A percentile compares a stretch with the other conserved stretches of the same genome.
Conservation (phyloP, 305 asterid species). For the Solanum chacoense region DNA sequence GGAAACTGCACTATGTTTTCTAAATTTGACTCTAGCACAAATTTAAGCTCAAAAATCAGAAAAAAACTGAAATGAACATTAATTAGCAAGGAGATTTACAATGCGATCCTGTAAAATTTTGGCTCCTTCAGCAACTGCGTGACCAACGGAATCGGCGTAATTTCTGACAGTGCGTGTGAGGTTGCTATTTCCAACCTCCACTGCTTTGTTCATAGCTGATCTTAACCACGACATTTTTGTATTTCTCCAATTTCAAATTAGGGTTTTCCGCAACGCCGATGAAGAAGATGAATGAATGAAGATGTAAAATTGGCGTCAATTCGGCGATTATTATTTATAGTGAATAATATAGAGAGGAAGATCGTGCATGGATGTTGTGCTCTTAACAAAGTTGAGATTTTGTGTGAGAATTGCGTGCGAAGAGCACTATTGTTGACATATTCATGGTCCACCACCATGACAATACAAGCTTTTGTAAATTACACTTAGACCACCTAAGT, state of each 20-base stretch:
- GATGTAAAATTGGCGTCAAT: background rate
- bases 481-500: background rate
- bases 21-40: background rate
- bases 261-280: background rate
- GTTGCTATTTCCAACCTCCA: constrained; percentile 93
- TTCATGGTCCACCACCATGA: background rate
- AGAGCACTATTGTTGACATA: background rate
- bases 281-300: background rate
- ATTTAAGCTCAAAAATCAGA: background rate
- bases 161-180: constrained; percentile 79
- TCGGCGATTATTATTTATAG: background rate
- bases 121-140: constrained; percentile 93
- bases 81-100: constrained; percentile 24
- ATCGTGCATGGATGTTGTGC: background rate
- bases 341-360: background rate
- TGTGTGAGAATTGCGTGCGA: background rate
- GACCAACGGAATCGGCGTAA: constrained; percentile 90
- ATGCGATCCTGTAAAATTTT: constrained; percentile 85
- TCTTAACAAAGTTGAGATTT: background rate
- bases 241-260: background rate
- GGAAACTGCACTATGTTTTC: background rate
- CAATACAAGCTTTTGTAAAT: background rate
- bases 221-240: constrained; percentile 85
- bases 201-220: constrained; percentile 97
- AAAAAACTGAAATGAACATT: background rate